Base-by-base conservation (phyloP, 805 yeast genomes). In the Candida jianshihensis region DNA sequence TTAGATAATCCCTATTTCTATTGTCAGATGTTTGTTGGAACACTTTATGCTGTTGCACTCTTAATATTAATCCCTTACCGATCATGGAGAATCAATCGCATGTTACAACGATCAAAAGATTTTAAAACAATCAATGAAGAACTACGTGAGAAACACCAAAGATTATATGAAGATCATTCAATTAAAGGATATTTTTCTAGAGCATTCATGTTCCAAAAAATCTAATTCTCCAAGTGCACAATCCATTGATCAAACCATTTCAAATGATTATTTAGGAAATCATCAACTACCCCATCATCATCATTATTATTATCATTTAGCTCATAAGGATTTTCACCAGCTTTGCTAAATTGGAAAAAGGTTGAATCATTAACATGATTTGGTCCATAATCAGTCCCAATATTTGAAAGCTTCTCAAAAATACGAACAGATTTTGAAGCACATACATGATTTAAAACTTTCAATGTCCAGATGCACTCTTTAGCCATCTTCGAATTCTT, bases 381-480 rank as follows among this genome's bases (percentile, higher is more conserved):
- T 13, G 75, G 60, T 2, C 80, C 80, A 43, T 69, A 78, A 46
- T 74, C 76, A 3, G 64, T 62, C 1, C 81, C 81, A 16, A 71
- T 57, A 4, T 48, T 54, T 4, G 47, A 48, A 33, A 78, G 53
- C 1, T 50, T 50, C 9, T 52, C 42, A 10, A 63, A 51, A 14
- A 71, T 61, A 35, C 67, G 67, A 31, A 61, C 53, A 35, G 72
- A 56, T 32, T 73, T 56, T 34, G 71, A 53, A 14, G 66, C 55
- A 31, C 71, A 55, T 47, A 75, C 64, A 40, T 70, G 73, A 47
- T 73, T 74, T 39, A 74, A 57, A 63, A 69, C 70, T 41, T 73
- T 74, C 30, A 78, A 47, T 3, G 72, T 75, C 84, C 83, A 78
- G 13, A 73, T 47, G 46, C 80, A 73, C 49, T 77, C 83, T 30